phyloP scores from a whole-genome alignment of 2,329 filamentous ascomycete species.

The Scleromitrula shiraiana region DNA sequence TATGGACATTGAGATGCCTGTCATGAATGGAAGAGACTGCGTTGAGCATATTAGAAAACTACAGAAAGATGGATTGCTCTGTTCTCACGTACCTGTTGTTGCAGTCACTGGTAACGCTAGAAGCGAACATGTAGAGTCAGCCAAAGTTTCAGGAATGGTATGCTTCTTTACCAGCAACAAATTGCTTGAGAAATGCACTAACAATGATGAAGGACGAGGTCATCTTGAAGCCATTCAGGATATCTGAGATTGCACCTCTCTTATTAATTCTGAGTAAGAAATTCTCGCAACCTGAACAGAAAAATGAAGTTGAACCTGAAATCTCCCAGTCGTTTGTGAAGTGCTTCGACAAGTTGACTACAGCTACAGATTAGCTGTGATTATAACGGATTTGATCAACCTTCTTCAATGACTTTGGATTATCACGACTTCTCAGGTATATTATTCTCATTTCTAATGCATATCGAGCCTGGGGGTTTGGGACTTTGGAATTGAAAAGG shows the following conservation, averaged over 20 bases:
- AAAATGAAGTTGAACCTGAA: not conserved
- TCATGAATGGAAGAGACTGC: constrained; percentile 73
- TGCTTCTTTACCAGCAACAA: not conserved
- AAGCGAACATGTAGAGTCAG: not conserved
- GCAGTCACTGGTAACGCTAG: constrained; percentile 71
- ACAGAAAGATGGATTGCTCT: constrained; percentile 49
- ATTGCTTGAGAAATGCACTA: not conserved
- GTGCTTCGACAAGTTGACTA: too few relatives aligned
- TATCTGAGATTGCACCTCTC: not conserved
- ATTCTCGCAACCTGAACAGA: not conserved
- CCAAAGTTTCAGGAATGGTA: not conserved
- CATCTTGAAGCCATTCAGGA: not conserved
- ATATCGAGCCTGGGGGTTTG: too few relatives aligned
- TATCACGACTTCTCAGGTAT: too few relatives aligned
- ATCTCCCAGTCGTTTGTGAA: too few relatives aligned
- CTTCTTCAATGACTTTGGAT: too few relatives aligned
- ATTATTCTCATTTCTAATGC: too few relatives aligned
- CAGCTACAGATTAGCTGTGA: too few relatives aligned
- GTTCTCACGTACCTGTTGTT: constrained; percentile 62
- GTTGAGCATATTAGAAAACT: constrained; percentile 59
- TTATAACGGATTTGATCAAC: too few relatives aligned
- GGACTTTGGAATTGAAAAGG: too few relatives aligned
- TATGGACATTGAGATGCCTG: constrained; percentile 77
- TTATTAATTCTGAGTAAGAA: not conserved
- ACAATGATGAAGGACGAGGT: not conserved